Evolutionary conservation across 73 alveolate species (phyloP), one percentile per base, ranked within the genome.

Genomic region (Stentor coeruleus): DNA sequence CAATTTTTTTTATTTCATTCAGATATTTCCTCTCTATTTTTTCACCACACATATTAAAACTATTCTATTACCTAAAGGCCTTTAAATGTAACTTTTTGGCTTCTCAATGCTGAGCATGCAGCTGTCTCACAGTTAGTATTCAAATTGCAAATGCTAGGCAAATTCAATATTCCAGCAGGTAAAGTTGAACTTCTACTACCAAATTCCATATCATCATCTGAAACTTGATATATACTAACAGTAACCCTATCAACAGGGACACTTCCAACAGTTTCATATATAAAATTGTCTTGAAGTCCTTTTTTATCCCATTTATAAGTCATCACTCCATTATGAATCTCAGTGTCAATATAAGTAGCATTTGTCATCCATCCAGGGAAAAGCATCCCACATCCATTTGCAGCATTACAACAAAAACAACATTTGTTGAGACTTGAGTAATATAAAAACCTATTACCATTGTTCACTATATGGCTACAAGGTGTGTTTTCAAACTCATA

Each of bases 361-460:
- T 59, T 28, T 33, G 11, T 31, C 79, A 66, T 66, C 93, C 93
- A 87, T 41, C 77, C 59, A n/a, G 83, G 86, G 37, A 58, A 77
- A 81, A 87, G 93, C 76, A 84, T 55, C 49, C 90, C 90, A 41
- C 93, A 87, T 30, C 93, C 93, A 80, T 87, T 88, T 85, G 80
- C 88, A 3, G 86, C 83, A 30, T 59, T 58, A 55, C 93, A 87
- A 81, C 93, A 87, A 57, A 41, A 84, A 75, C 93, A 87, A 60
- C 93, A 87, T 3, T 84, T 85, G 81, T 76, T 37, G n/a, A 57
- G 35, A n/a, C 84, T 83, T 41, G 93, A 87, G 40, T 84, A 87
- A 39, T 84, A 79, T 59, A 87, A n/a, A 42, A 39, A 87, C 79
- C 93, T 84, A 74, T 84, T 86, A n/a, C 93, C 93, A 15, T 66